Evolutionary conservation across 192 early-diverging fungal genomes (phyloP), one percentile per base, ranked within the genome.

Genomic region (Allomyces macrogynus): DNA sequence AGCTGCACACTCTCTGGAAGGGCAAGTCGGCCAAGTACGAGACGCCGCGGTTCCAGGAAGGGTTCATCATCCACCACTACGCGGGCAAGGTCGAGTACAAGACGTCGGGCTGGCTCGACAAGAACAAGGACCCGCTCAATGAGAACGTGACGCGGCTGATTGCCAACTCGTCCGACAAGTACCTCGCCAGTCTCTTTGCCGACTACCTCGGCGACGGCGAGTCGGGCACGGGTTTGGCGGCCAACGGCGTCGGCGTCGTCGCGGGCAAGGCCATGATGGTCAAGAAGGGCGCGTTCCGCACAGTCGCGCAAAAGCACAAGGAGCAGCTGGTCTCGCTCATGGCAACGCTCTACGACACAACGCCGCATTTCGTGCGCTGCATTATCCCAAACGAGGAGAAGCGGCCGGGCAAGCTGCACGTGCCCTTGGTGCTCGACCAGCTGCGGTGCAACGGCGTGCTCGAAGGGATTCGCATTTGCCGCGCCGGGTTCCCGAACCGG

Each of bases 91-190:
- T 98, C 27, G 92, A 97, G 69, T 98, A 98, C 70, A 84, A 77
- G 67, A 88, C 86, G 4, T 68, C 76, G 11, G 92, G 91, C 40
- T 98, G 93, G 93, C 76, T 98, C 5, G 90, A 98, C 75, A 96
- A 95, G 80, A 98, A 98, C 82, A 97, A 95, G 74, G 95, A 98
- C 70, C 93, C 89, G 16, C 79, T 98, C 64, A 96, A 98, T 72
- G 93, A 95, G 71, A 89, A 89, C 73, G 78, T 97, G 32, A 93
- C 93, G 0, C 77, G 85, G 25, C 74, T 95, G 43, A 71, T 98
- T 26, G 91, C 91, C 40, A 78, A 80, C 42, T 95, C 92, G 24
- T 75, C 80, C 12, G 86, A 94, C 68, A 78, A 79, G 61, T 92
- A 87, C 69, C 72, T 98, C 43, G 83, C 84, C 16, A 73, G 71